Conservation (phyloP, 257 asterid species). For the Oldenlandia corymbosa region DNA sequence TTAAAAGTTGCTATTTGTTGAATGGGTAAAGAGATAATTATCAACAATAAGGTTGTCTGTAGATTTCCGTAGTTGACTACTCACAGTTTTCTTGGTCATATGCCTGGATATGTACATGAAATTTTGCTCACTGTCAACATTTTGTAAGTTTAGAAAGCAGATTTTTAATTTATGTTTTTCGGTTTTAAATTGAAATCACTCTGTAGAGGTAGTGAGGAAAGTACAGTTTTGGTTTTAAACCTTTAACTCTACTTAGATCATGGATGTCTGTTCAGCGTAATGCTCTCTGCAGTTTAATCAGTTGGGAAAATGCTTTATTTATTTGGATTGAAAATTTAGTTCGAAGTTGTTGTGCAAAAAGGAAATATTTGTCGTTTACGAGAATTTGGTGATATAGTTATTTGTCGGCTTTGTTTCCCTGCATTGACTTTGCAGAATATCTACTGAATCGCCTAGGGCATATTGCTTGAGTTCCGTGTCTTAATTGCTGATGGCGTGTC, state of each 20-base stretch:
- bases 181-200: not conserved
- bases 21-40: not conserved
- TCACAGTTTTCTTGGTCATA: not conserved
- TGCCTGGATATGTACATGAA: not conserved
- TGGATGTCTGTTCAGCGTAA: not conserved
- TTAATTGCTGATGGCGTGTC: constrained; percentile 3
- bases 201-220: not conserved
- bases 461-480: not conserved
- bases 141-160: not conserved
- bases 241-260: not conserved
- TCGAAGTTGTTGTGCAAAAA: not conserved
- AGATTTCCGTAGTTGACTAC: not conserved
- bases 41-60: not conserved
- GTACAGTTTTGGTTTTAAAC: not conserved
- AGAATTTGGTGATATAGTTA: not conserved
- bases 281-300: not conserved
- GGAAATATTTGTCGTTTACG: constrained; percentile 6
- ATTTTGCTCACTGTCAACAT: not conserved
- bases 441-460: constrained; percentile 2
- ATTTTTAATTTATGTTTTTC: not conserved
- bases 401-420: not conserved
- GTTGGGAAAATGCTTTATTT: not conserved
- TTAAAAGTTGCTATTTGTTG: not conserved
- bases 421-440: not conserved
- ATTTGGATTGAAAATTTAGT: not conserved